phyloP scores from a whole-genome alignment of 2,329 filamentous ascomycete genomes.

The Botrytis porri region DNA sequence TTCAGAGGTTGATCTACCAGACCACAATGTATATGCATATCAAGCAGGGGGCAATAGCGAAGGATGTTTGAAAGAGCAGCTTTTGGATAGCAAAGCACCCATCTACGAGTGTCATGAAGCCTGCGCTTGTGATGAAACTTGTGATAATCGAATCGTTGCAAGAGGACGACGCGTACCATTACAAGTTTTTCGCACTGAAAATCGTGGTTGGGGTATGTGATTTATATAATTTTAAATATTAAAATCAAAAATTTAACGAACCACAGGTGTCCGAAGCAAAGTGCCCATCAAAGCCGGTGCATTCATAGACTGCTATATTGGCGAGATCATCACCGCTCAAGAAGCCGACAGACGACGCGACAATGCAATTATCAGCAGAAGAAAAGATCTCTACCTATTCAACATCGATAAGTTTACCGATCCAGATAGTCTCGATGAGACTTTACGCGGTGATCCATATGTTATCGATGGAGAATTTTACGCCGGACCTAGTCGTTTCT shows the following conservation, averaged over 20 bases:
- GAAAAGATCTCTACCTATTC: conserved; percentile 79
- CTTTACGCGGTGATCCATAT: conserved; percentile 54
- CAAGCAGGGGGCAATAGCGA: conserved; percentile 46
- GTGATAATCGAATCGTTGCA: conserved; percentile 75
- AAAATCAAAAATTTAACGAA: conserved; percentile 17
- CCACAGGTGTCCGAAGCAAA: conserved; percentile 59
- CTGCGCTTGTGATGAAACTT: conserved; percentile 62
- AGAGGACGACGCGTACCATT: conserved; percentile 67
- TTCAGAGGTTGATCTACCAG: conserved; percentile 43
- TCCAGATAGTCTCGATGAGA: conserved; percentile 51
- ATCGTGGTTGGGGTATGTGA: conserved; percentile 68
- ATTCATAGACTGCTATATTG: conserved; percentile 77
- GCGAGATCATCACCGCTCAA: conserved; percentile 61
- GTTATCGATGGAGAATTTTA: conserved; percentile 71
- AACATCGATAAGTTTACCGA: conserved; percentile 77
- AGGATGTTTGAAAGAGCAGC: conserved; percentile 51
- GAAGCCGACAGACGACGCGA: conserved; percentile 66
- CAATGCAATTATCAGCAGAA: conserved; percentile 51
- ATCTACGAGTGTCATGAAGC: conserved; percentile 79
- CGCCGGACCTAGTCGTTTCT: conserved; percentile 75
- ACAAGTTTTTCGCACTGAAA: conserved; percentile 74
- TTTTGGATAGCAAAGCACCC: conserved; percentile 54
- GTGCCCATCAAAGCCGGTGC: conserved; percentile 66
- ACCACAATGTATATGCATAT: conserved; percentile 49
- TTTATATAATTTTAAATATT: background rate